Percentiles rank a stretch among this genome's conserved stretches.
Conservation (phyloP, 331 rosid genomes). For the Malus hybrid region DNA sequence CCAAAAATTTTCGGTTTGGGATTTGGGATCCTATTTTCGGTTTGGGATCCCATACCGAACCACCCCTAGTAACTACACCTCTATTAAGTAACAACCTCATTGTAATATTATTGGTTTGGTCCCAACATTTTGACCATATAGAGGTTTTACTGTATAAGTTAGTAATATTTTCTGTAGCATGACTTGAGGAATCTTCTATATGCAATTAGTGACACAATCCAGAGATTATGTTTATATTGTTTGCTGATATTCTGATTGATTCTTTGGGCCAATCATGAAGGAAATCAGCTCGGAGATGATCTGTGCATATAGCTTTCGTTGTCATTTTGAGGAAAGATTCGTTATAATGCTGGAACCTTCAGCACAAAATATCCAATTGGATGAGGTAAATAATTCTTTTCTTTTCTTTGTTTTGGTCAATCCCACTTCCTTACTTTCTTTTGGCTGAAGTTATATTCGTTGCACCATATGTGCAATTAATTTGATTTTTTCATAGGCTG, state of each 20-base stretch:
- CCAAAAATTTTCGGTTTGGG: too few species aligned
- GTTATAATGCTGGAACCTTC: slow-evolving; percentile 52
- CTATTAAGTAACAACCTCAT: too few species aligned
- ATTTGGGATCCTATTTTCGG: too few species aligned
- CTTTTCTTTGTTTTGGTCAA: too few species aligned
- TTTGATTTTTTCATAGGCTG: not conserved
- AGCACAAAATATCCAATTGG: slow-evolving; percentile 47
- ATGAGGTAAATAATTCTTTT: slow-evolving; percentile 42
- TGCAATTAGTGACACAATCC: not conserved
- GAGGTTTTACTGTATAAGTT: not conserved
- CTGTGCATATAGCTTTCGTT: slow-evolving; percentile 42
- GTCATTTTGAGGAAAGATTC: slow-evolving; percentile 49
- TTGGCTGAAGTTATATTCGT: slow-evolving; percentile 3
- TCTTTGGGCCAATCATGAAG: slow-evolving; percentile 31
- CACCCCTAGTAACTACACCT: too few species aligned
- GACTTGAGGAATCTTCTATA: not conserved
- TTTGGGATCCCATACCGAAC: too few species aligned
- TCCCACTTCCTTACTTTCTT: not conserved
- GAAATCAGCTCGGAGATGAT: slow-evolving; percentile 53
- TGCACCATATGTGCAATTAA: slow-evolving; percentile 10
- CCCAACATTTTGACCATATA: too few species aligned
- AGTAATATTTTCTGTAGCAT: slow-evolving; percentile 2
- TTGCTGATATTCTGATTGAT: slow-evolving; percentile 13
- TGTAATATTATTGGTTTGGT: too few species aligned
- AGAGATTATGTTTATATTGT: slow-evolving; percentile 1